A percentile compares a stretch with the other conserved stretches of the same genome.
Evolutionary conservation across 106 monocot genomes (phyloP).

Genomic region (Phalaenopsis equestris): DNA sequence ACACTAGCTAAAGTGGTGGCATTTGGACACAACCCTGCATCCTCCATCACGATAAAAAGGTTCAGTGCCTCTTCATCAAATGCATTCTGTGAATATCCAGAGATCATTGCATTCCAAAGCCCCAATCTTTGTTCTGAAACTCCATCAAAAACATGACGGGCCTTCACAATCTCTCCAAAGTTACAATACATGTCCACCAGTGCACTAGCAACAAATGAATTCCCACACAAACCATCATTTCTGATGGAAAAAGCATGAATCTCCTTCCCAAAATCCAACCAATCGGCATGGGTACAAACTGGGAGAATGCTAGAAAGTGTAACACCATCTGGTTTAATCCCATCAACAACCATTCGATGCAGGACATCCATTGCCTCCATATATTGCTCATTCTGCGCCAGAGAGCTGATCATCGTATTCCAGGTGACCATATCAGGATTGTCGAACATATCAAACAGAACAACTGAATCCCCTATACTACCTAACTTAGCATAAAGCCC

Average conservation of each 20-base stretch:
- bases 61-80: slow-evolving; percentile 50
- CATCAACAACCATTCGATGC: slow-evolving; percentile 25
- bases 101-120: slow-evolving; percentile 94
- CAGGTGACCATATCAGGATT: slow-evolving; percentile 51
- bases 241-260: slow-evolving; percentile 67
- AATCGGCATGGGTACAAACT: slow-evolving; percentile 48
- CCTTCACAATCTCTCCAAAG: slow-evolving; percentile 43
- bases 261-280: slow-evolving; percentile 49
- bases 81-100: slow-evolving; percentile 64
- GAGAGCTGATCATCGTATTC: slow-evolving; percentile 79
- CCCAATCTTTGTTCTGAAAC: slow-evolving; percentile 44
- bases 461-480: slow-evolving; percentile 34
- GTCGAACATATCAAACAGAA: slow-evolving; percentile 42
- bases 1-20: slow-evolving; percentile 77
- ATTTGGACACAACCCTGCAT: slow-evolving; percentile 53
- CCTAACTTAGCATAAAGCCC: slow-evolving; percentile 80
- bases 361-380: slow-evolving; percentile 32
- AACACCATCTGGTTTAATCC: slow-evolving; percentile 58
- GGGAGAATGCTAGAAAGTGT: slow-evolving; percentile 69
- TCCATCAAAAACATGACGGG: slow-evolving; percentile 40
- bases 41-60: slow-evolving; percentile 69
- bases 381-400: slow-evolving; percentile 43
- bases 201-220: slow-evolving; percentile 84
- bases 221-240: slow-evolving; percentile 42
- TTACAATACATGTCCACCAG: slow-evolving; percentile 87